These are phyloP conservation scores for Penicillium egyptiacum DNA, from an alignment of 495 filamentous ascomycete species.

Conservation along the genomic window DNA sequence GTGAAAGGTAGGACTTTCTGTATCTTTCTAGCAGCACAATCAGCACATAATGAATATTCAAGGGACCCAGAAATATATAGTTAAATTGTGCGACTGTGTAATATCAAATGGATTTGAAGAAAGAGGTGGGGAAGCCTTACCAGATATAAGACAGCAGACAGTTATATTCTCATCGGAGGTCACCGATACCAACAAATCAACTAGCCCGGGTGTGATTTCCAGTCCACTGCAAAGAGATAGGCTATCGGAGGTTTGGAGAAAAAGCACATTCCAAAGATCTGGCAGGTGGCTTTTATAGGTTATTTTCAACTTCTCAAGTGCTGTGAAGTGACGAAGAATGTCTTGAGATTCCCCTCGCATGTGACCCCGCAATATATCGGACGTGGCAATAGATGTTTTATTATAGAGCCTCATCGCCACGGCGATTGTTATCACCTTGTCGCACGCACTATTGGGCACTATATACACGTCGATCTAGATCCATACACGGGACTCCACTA, in stretches of 20 bases:
- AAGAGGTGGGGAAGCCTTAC: conserved; percentile 2
- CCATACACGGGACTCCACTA: background rate
- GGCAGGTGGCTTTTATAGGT: conserved; percentile 8
- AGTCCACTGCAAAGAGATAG: background rate
- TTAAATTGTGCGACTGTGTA: conserved; percentile 8
- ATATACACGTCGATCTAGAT: background rate
- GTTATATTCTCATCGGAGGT: conserved; percentile 22
- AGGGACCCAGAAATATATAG: conserved; percentile 16
- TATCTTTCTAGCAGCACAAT: background rate
- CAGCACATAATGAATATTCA: conserved; percentile 4
- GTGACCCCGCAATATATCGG: background rate
- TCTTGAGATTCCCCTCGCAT: background rate
- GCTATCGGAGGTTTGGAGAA: background rate
- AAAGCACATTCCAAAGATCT: background rate
- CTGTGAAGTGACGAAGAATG: background rate
- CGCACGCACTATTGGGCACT: background rate
- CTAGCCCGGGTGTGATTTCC: background rate
- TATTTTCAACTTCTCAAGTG: background rate
- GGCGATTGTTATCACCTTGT: background rate
- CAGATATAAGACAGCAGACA: conserved; percentile 20
- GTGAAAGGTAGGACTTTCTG: background rate
- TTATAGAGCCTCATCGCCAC: background rate
- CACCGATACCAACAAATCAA: conserved; percentile 14
- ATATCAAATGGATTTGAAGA: conserved; percentile 12
- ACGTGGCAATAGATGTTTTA: background rate